Base-by-base conservation (phyloP, 805 yeast species). In the Yamadazyma nakazawae region DNA sequence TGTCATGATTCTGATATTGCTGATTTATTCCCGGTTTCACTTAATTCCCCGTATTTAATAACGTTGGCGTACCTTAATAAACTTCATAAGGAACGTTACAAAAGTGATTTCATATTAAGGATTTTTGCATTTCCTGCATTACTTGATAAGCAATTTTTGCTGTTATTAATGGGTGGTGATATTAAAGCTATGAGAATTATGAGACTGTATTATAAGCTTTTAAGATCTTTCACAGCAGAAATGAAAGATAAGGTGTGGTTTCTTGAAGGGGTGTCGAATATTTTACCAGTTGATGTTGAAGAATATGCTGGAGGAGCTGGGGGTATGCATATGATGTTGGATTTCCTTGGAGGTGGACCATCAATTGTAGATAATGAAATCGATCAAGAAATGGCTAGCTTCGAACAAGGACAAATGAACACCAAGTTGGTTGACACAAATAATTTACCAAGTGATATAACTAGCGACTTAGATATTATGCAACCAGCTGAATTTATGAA, bases 41-140 rank as follows among this genome's bases (percentile, higher is more conserved):
- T 81, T 35, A 78, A 81, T 46, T 88, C 96, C 0, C 96, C 97
- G 1, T 92, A 90, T 63, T 73, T 89, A 50, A 82, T 87, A n/a
- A 87, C 96, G 2, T 68, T 89, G 50, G 95, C 95, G 19, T 89
- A 88, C 61, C 75, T 88, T 66, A 94, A 88, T 61, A 88, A 86
- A 64, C 71, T 89, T 39, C 88, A 87, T 63, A 78, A 82, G 59
- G 97, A 90, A 61, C 75, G 90, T 53, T 80, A 84, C 62, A 86
- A 88, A 63, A 80, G 90, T 0, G 96, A 90, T 62, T 91, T 89
- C 60, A 88, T 91, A 24, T 66, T 92, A 30, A 69, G 97, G 40
- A 85, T 91, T 13, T 90, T 92, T 71, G 90, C 96, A 3, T 90
- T 91, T 65, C 97, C 97, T 7, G 98, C 97, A 0, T 66, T 92